Evolutionary conservation across 441 rosid genomes (phyloP), one percentile per base, ranked within the genome.

Genomic region (Syzygium syzygioides): DNA sequence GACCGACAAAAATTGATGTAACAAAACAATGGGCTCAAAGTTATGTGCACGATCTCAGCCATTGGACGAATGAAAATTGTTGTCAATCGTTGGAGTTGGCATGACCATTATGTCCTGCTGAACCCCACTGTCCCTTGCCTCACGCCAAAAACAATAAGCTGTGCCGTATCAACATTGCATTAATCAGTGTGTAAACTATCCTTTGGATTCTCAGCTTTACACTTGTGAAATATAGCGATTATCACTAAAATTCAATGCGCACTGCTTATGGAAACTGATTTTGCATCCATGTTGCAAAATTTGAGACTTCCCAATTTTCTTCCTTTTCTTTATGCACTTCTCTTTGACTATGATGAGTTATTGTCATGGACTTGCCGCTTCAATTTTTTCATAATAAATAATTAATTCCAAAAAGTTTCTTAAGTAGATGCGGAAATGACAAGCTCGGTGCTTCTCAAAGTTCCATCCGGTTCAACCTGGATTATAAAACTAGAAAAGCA

Each of bases 121-220:
- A 57, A 57, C 0, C 62, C 3, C 0, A 0, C 14, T 57, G n/a
- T 11, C 0, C 14, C 62, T 4, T 57, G 9, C 25, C 62, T 57
- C 10, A 57, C 3, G 10, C 62, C n/a, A 57, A 10, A 57, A 57
- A 28, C 9, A 57, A 5, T 57, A 10, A 57, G n/a, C 1, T 57
- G 62, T 57, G 62, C n/a, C 25, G 2, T 25, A 57, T 57, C n/a
- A 57, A 28, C 2, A 25, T 57, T 57, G 25, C 6, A 6, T 14
- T 26, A 57, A 57, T 57, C 13, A 57, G 4, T 57, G 25, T 57
- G 62, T 57, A 57, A 56, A 56, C 14, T 28, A 56, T 56, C 9
- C 28, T 56, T 56, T 56, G 28, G 60, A 28, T 56, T 56, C 60
- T 23, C 28, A 2, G 60, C 60, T 56, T 56, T 56, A n/a, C n/a